These are phyloP conservation scores for Streptanthus diversifolius DNA, from an alignment of 345 rosid species.

Conservation along the genomic window DNA sequence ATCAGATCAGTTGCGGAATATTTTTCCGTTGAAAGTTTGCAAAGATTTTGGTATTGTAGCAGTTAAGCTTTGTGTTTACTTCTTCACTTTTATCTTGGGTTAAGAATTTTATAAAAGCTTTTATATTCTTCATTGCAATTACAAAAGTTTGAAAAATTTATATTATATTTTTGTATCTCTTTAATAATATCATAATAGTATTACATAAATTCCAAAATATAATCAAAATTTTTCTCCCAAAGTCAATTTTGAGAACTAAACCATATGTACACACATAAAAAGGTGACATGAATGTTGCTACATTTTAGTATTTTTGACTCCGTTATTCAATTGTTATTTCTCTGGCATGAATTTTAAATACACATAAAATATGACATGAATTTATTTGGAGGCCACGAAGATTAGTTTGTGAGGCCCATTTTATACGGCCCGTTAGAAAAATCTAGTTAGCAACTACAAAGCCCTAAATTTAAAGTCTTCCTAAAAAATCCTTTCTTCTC, in stretches of 20 bases:
- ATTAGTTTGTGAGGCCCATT: background rate
- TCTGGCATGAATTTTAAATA: too few relatives aligned
- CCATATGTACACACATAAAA: too few relatives aligned
- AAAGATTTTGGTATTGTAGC: conserved; percentile 28
- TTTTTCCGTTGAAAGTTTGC: conserved; percentile 9
- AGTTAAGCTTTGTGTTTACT: conserved; percentile 16
- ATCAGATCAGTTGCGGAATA: background rate
- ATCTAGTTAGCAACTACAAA: background rate
- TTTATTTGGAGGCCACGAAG: background rate
- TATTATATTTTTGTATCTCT: background rate
- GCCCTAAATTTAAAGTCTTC: too few relatives aligned
- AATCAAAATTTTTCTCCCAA: background rate
- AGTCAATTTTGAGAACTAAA: background rate
- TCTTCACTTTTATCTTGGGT: conserved; percentile 25
- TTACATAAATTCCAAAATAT: background rate
- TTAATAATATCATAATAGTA: background rate
- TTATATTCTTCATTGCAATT: conserved; percentile 5
- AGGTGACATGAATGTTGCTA: too few relatives aligned
- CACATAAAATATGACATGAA: too few relatives aligned
- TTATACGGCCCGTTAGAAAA: background rate
- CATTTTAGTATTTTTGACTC: too few relatives aligned
- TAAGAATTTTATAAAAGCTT: conserved; percentile 22
- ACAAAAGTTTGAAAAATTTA: background rate
- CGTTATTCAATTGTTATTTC: too few relatives aligned
- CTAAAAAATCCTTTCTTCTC: background rate